phyloP scores from a whole-genome alignment of 2,329 filamentous ascomycete genomes.

The Gremmenia infestans region DNA sequence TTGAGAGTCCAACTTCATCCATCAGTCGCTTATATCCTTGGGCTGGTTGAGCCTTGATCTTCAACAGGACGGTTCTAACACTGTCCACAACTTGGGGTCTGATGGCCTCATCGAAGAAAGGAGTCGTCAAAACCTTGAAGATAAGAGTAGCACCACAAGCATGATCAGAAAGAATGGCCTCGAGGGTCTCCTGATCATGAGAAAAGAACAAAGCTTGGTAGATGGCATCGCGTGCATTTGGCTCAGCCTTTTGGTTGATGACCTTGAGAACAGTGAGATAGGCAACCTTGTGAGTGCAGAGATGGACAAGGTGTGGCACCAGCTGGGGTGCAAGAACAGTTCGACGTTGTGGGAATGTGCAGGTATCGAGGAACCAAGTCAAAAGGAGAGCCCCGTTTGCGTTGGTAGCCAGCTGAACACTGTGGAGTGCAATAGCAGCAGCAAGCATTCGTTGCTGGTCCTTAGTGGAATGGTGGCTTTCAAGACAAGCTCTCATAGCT shows the following conservation, averaged over 20 bases:
- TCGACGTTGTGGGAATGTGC: slow-evolving; percentile 86
- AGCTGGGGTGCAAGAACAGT: slow-evolving; percentile 88
- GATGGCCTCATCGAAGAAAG: slow-evolving; percentile 92
- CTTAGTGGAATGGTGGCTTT: slow-evolving; percentile 91
- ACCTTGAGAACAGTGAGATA: slow-evolving; percentile 97
- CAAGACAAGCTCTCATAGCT: slow-evolving; percentile 93
- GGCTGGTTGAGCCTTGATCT: slow-evolving; percentile 86
- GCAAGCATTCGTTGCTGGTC: slow-evolving; percentile 95
- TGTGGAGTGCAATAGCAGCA: slow-evolving; percentile 91
- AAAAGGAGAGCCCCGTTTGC: slow-evolving; percentile 89
- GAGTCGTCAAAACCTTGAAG: slow-evolving; percentile 96
- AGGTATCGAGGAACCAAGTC: slow-evolving; percentile 98
- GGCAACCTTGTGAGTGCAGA: slow-evolving; percentile 98
- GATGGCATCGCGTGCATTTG: slow-evolving; percentile 85
- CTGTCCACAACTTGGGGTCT: slow-evolving; percentile 85
- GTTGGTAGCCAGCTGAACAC: slow-evolving; percentile 92
- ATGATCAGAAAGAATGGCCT: slow-evolving; percentile 87
- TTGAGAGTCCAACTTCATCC: slow-evolving; percentile 94
- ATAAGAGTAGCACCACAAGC: slow-evolving; percentile 91
- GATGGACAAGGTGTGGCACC: slow-evolving; percentile 85
- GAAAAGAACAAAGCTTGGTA: slow-evolving; percentile 91
- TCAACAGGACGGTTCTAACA: slow-evolving; percentile 80
- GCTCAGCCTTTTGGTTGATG: slow-evolving; percentile 94
- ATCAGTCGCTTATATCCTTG: slow-evolving; percentile 98
- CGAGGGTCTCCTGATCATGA: slow-evolving; percentile 76